Evolutionary conservation across 2,329 filamentous ascomycete genomes (phyloP), one percentile per base, ranked within the genome.

Genomic region (Ophiosphaerella herpotricha): DNA sequence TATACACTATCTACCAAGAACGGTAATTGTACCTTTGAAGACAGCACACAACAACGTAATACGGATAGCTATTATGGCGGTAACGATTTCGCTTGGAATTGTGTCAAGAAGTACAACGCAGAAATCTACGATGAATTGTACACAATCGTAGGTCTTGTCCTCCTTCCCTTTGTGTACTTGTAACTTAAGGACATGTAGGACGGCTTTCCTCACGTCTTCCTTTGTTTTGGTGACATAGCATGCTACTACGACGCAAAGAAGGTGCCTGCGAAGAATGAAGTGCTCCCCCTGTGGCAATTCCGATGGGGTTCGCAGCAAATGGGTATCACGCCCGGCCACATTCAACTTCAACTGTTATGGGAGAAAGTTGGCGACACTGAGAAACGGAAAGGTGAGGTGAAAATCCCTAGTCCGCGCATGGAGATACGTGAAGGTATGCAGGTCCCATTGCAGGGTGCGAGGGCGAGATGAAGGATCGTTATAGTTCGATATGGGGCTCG

Each of bases 21-120:
- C 1, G 69, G 69, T 7, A 71, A 71, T 52, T 72, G 69, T 46
- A 70, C 68, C 0, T 72, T 70, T 46, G 53, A 55, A 29, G 65
- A 72, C 36, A 31, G 53, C 11, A 55, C 51, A 4, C 64, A 64
- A 18, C 60, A 61, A 26, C 55, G 46, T 39, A 72, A 72, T 43
- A 67, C 52, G 1, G 69, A 72, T 16, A 69, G 65, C 36, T 40
- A 49, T 6, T 71, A 70, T 29, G 67, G 68, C 1, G 40, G 50
- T 4, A 38, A 9, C 1, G 67, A 71, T 40, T 46, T 60, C 40
- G 69, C 68, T 1, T 71, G 61, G 61, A 64, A 48, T 11, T 72
- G 69, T 39, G 52, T 52, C 6, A 39, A 50, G 6, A 52, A 53
- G 4, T 57, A 57, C 18, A 38, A 39, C 6, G 47, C 58, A 1